Base-by-base conservation (phyloP, 352 stramenopile genomes). In the Lagenidium sp. region DNA sequence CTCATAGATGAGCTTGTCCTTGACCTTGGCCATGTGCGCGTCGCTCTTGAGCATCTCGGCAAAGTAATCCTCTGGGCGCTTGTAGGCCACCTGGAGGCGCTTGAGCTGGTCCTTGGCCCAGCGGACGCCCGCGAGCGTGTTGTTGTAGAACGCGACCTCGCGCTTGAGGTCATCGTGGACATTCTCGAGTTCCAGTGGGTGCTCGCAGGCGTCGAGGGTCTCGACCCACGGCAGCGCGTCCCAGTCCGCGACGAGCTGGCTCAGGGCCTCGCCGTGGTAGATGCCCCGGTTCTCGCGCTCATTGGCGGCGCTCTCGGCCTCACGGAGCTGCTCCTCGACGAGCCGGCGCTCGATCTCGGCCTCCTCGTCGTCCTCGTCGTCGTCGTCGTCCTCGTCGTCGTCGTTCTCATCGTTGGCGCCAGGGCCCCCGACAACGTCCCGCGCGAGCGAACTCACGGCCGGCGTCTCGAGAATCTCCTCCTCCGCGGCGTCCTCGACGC, bases 31-130 rank as follows among this genome's bases (percentile, higher is more conserved):
- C 90, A 97, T 97, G 68, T 97, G 90, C 43, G 71, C 64, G 62
- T 99, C 96, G 36, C 77, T 98, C 73, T 99, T 99, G 54, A 99
- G 81, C 95, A 99, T 99, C 68, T 99, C 96, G 22, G 94, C 96
- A 79, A 99, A 98, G 73, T 98, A 99, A 62, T 99, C 96, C 19
- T 85, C 70, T 0, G 95, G 95, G 4, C 96, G 77, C 47, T 95
- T 94, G 69, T 98, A 98, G 12, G 93, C 92, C 13, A 93, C 57
- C 24, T 61, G 55, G 10, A 85, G 56, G 40, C 74, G 54, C 52
- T 82, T 68, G 8, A 93, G 61, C 4, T 64, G 63, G 18, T 78
- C 69, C 53, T 87, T 89, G n/a, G 81, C 81, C 12, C 69, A 29
- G 11, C 78, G 77, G 26, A 93, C 81, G 36, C 38, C 68, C 1